Evolutionary conservation across 2,329 filamentous ascomycete species (phyloP).

Genomic region (Colletotrichum sp.): DNA sequence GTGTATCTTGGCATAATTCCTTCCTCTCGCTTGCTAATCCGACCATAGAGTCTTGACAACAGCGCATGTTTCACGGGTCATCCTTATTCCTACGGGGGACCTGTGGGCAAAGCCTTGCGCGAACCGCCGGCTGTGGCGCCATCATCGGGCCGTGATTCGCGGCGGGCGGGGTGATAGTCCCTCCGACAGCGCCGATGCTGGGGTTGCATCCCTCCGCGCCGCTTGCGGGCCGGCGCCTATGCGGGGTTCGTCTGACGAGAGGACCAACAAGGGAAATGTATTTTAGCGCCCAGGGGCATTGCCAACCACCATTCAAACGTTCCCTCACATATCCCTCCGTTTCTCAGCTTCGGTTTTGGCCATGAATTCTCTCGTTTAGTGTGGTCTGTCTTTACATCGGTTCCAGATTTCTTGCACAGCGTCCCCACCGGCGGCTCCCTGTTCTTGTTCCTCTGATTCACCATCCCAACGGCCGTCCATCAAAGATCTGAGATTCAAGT

Average conservation of each 20-base stretch:
- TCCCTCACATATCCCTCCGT: too few species aligned
- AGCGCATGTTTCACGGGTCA: background rate
- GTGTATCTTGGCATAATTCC: background rate
- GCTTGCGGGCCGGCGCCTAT: background rate
- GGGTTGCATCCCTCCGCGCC: background rate
- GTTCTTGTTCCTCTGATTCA: background rate
- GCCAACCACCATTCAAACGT: rapidly evolving
- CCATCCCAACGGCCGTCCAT: background rate
- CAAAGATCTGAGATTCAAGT: background rate
- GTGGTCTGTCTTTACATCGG: background rate
- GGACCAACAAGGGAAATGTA: background rate
- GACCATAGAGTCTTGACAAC: background rate
- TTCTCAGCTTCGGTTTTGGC: background rate
- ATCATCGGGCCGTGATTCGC: background rate
- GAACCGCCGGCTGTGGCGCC: background rate
- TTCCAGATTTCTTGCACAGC: background rate
- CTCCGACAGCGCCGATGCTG: background rate
- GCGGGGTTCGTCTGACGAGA: background rate
- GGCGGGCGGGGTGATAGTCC: background rate
- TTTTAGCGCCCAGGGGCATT: background rate
- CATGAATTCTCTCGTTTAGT: background rate
- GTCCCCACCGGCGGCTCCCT: background rate
- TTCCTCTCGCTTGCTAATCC: background rate
- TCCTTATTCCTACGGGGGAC: background rate
- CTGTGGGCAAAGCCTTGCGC: background rate